Percentiles rank a stretch among this genome's conserved stretches.
These are phyloP conservation scores for Aspergillus ostianus DNA, from an alignment of 495 filamentous ascomycete genomes.

Conservation along the genomic window DNA sequence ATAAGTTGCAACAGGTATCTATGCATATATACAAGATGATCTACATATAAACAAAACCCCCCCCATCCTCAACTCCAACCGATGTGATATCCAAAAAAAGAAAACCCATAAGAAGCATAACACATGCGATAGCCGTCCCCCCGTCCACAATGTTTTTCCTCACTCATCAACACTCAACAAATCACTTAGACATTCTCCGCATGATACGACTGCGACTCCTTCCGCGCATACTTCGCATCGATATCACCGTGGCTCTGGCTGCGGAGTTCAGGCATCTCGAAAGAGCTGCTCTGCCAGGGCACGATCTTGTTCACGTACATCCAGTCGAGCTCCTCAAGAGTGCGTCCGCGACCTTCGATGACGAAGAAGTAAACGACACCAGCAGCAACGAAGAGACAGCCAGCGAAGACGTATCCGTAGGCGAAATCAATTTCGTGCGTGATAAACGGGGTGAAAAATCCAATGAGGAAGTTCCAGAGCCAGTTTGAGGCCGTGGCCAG, in stretches of 20 bases:
- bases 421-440: constrained; percentile 62
- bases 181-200: constrained; percentile 31
- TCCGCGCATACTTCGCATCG: constrained; percentile 16
- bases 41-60: background rate
- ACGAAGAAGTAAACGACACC: constrained; percentile 70
- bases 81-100: constrained; percentile 4
- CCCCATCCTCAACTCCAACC: background rate
- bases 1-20: background rate
- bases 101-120: background rate
- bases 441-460: constrained; percentile 76
- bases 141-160: no score
- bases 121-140: no score
- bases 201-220: constrained; percentile 26
- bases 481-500: constrained; percentile 77
- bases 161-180: background rate
- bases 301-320: constrained; percentile 70
- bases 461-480: constrained; percentile 82
- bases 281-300: constrained; percentile 60
- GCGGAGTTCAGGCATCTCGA: constrained; percentile 25
- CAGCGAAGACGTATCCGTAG: constrained; percentile 78
- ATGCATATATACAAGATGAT: background rate
- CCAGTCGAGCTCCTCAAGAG: constrained; percentile 73
- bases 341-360: constrained; percentile 61
- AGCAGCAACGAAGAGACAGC: constrained; percentile 58
- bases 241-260: constrained; percentile 1